Conservation (phyloP, 345 rosid genomes). For the Bruguiera gymnorhiza region DNA sequence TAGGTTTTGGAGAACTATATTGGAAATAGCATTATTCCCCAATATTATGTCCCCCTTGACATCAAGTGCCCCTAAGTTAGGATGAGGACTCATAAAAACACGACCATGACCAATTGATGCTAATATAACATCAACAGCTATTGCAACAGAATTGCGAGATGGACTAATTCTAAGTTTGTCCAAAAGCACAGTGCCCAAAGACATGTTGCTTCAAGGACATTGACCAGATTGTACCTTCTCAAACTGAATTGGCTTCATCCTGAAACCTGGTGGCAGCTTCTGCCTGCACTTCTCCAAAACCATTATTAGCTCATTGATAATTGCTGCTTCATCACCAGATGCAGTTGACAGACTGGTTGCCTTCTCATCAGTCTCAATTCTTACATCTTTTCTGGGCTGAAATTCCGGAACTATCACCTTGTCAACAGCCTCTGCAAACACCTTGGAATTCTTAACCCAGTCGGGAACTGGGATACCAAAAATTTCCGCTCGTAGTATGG, state of each 20-base stretch:
- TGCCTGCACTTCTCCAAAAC: slow-evolving; percentile 66
- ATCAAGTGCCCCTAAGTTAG: too few relatives aligned
- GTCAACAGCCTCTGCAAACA: slow-evolving; percentile 67
- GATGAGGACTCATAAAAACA: background rate
- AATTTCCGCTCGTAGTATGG: slow-evolving; percentile 87
- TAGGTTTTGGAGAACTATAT: background rate
- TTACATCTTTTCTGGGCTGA: slow-evolving; percentile 75
- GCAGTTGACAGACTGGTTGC: slow-evolving; percentile 71
- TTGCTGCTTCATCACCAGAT: slow-evolving; percentile 78
- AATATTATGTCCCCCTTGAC: background rate
- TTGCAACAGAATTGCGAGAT: too few relatives aligned
- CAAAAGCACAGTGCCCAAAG: background rate
- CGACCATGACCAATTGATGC: background rate
- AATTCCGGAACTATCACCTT: slow-evolving; percentile 81
- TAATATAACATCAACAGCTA: too few relatives aligned
- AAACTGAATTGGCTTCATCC: slow-evolving; percentile 91
- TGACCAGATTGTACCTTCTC: slow-evolving; percentile 67
- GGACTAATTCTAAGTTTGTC: too few relatives aligned
- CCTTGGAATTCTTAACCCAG: slow-evolving; percentile 62
- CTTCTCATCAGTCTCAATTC: slow-evolving; percentile 89
- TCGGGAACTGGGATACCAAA: slow-evolving; percentile 84
- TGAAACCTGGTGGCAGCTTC: slow-evolving; percentile 53
- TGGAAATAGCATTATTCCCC: background rate
- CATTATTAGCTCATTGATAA: slow-evolving; percentile 59
- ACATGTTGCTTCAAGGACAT: background rate